Base-by-base conservation (phyloP, 2,329 filamentous ascomycete species). In the Rosellinia necatrix region DNA sequence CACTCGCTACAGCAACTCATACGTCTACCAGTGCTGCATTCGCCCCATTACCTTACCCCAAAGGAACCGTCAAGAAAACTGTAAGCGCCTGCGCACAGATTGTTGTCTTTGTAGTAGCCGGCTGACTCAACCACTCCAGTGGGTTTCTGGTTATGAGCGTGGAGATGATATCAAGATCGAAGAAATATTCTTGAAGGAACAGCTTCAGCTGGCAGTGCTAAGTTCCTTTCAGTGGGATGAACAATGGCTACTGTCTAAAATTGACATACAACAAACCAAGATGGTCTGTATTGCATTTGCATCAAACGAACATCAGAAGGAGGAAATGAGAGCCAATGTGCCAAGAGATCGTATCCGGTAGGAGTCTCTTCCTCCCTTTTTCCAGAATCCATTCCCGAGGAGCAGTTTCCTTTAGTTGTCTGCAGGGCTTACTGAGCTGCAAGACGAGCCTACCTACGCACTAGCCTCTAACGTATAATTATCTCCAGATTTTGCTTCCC, bases 201-300 rank as follows among this genome's bases (percentile, higher is more conserved):
- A 86, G 10, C 77, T 97, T 7, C 78, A 89, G 47, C 82, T 91
- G 34, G 92, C 91, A 1, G 82, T 97, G 0, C 75, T 97, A 4
- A 96, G 92, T 64, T 90, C 93, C 0, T 97, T 89, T 64, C 85
- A 93, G 69, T 94, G 90, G 86, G 88, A 97, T 60, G 82, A 88
- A 12, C 81, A 88, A 24, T 97, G 91, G 90, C 71, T 94, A 40
- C 71, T 93, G 24, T 81, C 78, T 5, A 96, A 94, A 69, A 71
- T 96, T 24, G 78, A 91, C 58, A 69, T 79, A 12, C 64, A 61
- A 9, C 79, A 71, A 51, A 90, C 87, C 0, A 86, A 84, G 62
- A 74, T 91, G n/a, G 64, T 85, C 19, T 77, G 90, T 53, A 69
- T 86, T 37, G 79, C 83, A 2, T 85, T 78, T 67, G 83, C 84